phyloP scores from a whole-genome alignment of 2,329 filamentous ascomycete genomes.

The Cytospora piceicola region DNA sequence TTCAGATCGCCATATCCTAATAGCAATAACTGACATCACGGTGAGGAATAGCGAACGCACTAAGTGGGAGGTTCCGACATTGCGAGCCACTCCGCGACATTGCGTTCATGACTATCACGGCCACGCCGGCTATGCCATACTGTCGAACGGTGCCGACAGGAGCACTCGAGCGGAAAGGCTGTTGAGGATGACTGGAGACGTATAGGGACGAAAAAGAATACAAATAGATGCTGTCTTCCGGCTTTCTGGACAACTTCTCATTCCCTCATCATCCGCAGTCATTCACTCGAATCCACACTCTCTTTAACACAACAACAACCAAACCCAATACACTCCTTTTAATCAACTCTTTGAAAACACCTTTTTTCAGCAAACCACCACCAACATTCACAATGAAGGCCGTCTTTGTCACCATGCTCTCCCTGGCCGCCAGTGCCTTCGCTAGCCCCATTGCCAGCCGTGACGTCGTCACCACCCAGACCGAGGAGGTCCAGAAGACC shows the following conservation, averaged over 20 bases:
- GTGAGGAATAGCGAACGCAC: neutral
- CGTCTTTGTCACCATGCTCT: constrained; percentile 33
- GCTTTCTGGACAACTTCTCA: constrained; percentile 6
- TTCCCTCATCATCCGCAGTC: constrained; percentile 19
- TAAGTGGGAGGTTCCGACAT: neutral
- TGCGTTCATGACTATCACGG: neutral
- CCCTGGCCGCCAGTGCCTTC: constrained; percentile 34
- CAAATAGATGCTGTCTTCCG: constrained; percentile 19
- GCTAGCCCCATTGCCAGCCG: constrained; percentile 30
- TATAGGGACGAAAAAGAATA: constrained; percentile 3
- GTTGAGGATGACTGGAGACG: neutral
- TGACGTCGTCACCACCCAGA: constrained; percentile 25
- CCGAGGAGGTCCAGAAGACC: constrained; percentile 12
- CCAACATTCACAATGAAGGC: constrained; percentile 35
- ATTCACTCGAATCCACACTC: constrained; percentile 13
- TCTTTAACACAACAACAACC: constrained; percentile 17
- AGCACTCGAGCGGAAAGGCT: neutral
- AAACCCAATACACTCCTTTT: neutral
- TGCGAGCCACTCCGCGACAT: neutral
- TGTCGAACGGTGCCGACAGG: constrained; percentile 1
- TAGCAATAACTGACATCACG: neutral
- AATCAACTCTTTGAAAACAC: constrained; percentile 1
- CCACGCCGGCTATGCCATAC: constrained; percentile 2
- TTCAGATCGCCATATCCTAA: constrained; percentile 7
- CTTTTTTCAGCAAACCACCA: constrained; percentile 18